Evolutionary conservation across 768 basidiomycete genomes (phyloP).

Genomic region (Pulveroboletus frians): DNA sequence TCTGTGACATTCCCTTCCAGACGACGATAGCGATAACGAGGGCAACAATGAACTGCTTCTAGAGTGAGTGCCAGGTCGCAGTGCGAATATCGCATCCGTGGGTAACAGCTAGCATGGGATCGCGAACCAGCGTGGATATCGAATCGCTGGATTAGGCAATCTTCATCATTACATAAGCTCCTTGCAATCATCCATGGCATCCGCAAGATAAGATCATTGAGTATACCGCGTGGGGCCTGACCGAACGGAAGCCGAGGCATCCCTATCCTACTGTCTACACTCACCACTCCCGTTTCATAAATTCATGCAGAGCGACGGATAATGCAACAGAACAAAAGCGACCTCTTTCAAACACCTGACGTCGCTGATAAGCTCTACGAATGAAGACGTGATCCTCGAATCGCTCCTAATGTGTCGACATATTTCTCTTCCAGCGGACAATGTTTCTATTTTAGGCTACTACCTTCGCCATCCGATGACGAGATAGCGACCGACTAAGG

Average conservation of each 20-base stretch:
- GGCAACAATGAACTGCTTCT: background rate
- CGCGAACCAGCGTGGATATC: constrained; percentile 15
- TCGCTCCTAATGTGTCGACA: too few species aligned
- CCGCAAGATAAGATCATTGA: background rate
- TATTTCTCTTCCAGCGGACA: too few species aligned
- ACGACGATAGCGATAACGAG: background rate
- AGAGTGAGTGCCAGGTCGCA: background rate
- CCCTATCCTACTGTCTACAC: background rate
- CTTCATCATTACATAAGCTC: constrained; percentile 27
- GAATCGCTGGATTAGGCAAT: constrained; percentile 20
- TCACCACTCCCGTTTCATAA: background rate
- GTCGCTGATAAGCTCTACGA: background rate
- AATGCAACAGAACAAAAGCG: constrained; percentile 1
- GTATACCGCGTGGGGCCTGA: background rate
- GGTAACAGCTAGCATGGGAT: constrained; percentile 23
- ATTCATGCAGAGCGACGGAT: constrained; percentile 5
- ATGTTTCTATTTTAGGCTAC: background rate
- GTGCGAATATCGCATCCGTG: constrained; percentile 29
- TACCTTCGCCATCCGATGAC: background rate
- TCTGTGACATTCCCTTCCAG: background rate
- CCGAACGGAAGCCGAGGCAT: constrained; percentile 16
- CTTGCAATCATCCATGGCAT: constrained; percentile 30
- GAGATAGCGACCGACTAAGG: background rate
- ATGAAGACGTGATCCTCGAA: too few species aligned
- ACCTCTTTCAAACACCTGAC: constrained; percentile 3